Evolutionary conservation across 257 asterid species (phyloP).

Genomic region (Rhazya stricta): DNA sequence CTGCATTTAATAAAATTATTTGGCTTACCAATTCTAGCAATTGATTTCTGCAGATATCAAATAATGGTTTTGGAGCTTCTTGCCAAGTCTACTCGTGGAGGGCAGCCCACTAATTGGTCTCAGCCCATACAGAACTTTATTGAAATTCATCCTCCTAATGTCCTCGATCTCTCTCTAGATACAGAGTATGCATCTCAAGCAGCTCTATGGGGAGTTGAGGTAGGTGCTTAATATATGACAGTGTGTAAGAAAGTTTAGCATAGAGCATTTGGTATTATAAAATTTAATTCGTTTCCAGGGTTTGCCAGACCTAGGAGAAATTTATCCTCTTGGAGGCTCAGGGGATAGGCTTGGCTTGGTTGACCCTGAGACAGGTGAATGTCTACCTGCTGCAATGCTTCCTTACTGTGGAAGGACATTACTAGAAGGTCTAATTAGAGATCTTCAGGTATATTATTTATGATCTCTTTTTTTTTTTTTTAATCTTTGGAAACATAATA

Average conservation of each 20-base stretch:
- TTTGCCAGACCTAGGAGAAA: slow-evolving; percentile 95
- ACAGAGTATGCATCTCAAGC: slow-evolving; percentile 83
- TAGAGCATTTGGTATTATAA: slow-evolving; percentile 27
- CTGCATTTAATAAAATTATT: background rate
- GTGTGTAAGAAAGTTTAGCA: slow-evolving; percentile 6
- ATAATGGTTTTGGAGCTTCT: slow-evolving; percentile 74
- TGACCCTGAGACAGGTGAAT: slow-evolving; percentile 81
- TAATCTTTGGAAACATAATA: background rate
- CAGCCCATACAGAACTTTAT: slow-evolving; percentile 41
- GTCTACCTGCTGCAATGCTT: slow-evolving; percentile 99
- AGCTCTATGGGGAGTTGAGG: slow-evolving; percentile 96
- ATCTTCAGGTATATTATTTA: slow-evolving; percentile 71
- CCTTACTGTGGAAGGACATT: slow-evolving; percentile 92
- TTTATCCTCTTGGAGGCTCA: slow-evolving; percentile 97
- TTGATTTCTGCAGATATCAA: slow-evolving; percentile 61
- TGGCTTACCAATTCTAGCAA: background rate
- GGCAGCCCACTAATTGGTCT: slow-evolving; percentile 38
- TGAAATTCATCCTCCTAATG: slow-evolving; percentile 84
- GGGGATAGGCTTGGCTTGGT: slow-evolving; percentile 97
- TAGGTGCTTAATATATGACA: slow-evolving; percentile 37
- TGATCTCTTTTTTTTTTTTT: background rate
- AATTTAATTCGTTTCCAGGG: slow-evolving; percentile 67
- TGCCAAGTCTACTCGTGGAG: slow-evolving; percentile 50
- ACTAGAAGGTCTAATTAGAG: slow-evolving; percentile 96
- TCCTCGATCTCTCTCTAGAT: slow-evolving; percentile 77